Percentiles rank a stretch among this genome's conserved stretches.
phyloP scores from a whole-genome alignment of 1,284 basidiomycete species.

The Phellopilus nigrolimitatus region DNA sequence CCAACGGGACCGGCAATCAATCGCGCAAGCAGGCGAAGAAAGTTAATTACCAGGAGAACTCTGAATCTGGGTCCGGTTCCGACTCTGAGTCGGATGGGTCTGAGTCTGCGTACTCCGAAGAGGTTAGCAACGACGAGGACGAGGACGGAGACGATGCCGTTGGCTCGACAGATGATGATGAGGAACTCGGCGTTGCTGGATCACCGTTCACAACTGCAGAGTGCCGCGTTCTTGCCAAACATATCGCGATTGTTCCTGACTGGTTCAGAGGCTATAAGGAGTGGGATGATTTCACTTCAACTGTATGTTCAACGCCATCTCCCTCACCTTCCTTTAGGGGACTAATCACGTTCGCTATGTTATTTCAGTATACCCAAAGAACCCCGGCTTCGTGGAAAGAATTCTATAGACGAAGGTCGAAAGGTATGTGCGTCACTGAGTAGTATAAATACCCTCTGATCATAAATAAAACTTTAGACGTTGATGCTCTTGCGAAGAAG shows the following conservation, averaged over 20 bases:
- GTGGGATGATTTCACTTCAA: conserved; percentile 48
- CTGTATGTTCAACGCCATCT: conserved; percentile 35
- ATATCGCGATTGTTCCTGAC: conserved; percentile 43
- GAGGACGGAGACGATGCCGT: conserved; percentile 25
- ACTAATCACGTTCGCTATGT: neutral
- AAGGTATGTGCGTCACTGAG: conserved; percentile 32
- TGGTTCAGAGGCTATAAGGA: conserved; percentile 43
- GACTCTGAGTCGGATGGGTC: conserved; percentile 30
- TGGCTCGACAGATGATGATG: conserved; percentile 35
- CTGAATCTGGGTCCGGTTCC: conserved; percentile 21
- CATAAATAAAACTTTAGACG: conserved; percentile 22
- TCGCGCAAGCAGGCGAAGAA: neutral
- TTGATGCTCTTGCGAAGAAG: conserved; percentile 36
- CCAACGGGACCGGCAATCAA: neutral
- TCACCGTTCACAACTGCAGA: conserved; percentile 51
- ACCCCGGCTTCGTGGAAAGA: conserved; percentile 55
- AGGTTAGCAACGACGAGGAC: conserved; percentile 19
- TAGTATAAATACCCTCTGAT: conserved; percentile 16
- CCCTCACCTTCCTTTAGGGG: neutral
- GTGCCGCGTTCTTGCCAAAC: conserved; percentile 49
- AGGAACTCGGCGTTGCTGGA: conserved; percentile 48
- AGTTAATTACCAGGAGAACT: conserved; percentile 13
- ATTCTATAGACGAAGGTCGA: conserved; percentile 47
- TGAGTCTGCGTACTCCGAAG: conserved; percentile 34
- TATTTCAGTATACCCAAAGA: conserved; percentile 43